Evolutionary conservation across 1,284 basidiomycete species (phyloP).

Genomic region (Moesziomyces globuligerus): DNA sequence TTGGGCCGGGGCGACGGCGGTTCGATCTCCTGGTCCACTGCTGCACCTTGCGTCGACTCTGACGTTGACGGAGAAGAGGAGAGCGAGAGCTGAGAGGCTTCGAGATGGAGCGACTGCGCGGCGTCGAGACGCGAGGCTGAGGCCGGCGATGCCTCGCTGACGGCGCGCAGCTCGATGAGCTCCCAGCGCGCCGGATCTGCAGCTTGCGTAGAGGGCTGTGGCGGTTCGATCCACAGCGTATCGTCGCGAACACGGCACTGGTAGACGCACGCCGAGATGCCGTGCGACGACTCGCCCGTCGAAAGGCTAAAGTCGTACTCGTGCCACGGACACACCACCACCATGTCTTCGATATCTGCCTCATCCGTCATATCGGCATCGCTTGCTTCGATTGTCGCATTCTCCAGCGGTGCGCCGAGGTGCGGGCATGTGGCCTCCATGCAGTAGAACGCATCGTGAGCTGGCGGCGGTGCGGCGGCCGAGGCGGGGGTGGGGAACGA

Average conservation of each 20-base stretch:
- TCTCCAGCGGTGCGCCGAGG: constrained; percentile 82
- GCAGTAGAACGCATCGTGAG: constrained; percentile 71
- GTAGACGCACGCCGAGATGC: constrained; percentile 82
- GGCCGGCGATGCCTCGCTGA: constrained; percentile 75
- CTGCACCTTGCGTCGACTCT: constrained; percentile 18
- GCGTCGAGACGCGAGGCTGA: constrained; percentile 23
- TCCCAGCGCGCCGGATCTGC: constrained; percentile 71
- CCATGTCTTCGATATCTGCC: constrained; percentile 69
- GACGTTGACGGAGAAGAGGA: constrained; percentile 62
- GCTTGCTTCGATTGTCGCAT: constrained; percentile 74
- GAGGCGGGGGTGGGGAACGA: constrained; percentile 39
- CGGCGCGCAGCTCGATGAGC: constrained; percentile 79
- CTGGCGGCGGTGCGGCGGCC: constrained; percentile 5
- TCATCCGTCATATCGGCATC: constrained; percentile 69
- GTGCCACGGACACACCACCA: constrained; percentile 77
- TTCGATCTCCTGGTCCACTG: constrained; percentile 7
- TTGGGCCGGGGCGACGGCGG: constrained; percentile 51
- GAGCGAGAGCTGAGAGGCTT: constrained; percentile 17
- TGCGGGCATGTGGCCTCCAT: constrained; percentile 89
- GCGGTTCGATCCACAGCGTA: constrained; percentile 51
- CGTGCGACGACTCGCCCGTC: constrained; percentile 80
- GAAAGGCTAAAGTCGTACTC: constrained; percentile 80
- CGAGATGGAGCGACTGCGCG: constrained; percentile 28
- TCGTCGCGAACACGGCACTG: constrained; percentile 72
- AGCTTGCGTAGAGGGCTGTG: constrained; percentile 10